Evolutionary conservation across 1,284 basidiomycete genomes (phyloP), one percentile per base, ranked within the genome.

Genomic region (Ustilago loliicola): DNA sequence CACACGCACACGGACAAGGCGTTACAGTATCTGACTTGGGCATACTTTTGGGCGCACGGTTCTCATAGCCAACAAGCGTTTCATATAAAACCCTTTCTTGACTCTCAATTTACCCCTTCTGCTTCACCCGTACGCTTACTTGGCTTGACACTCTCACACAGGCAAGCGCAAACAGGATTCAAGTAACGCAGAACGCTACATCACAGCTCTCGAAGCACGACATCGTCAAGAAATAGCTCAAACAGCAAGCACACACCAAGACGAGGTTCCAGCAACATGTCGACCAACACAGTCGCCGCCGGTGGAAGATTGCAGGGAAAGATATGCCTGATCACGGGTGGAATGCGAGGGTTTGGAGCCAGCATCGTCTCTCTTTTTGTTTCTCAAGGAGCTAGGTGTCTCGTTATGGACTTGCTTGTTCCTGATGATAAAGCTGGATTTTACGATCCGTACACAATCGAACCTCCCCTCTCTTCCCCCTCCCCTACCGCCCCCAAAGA

Each of bases 301-400:
- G 56, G 38, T 53, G 10, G 47, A 6, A 27, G 40, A 21, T 66
- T 13, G 34, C 25, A 11, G 51, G 51, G n/a, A 8, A 57, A 54
- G 23, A 23, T 67, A 5, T 60, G 59, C 9, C 40, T 77, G 17
- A 42, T 77, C 15, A 77, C 74, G 1, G 74, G 74, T 1, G 74
- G 74, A 0, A 60, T 63, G 11, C 53, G 66, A 10, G 74, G 74
- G 3, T 77, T 77, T 40, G 74, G 74, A 0, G 66, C 74, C 0
- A 45, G 56, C 9, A 77, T 77, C 27, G 74, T 77, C 1, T 61
- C 58, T 48, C 34, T 66, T 1, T 77, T 72, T 21, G 61, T 64
- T 27, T 3, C 38, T 0, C 42, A 77, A 1, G 74, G 74, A 2
- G 69, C 65, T 1, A 36, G 29, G 0, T 42, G 48, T 36, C 29